Conservation (phyloP, 2,329 filamentous ascomycete genomes). For the Diplocarpon rosae region DNA sequence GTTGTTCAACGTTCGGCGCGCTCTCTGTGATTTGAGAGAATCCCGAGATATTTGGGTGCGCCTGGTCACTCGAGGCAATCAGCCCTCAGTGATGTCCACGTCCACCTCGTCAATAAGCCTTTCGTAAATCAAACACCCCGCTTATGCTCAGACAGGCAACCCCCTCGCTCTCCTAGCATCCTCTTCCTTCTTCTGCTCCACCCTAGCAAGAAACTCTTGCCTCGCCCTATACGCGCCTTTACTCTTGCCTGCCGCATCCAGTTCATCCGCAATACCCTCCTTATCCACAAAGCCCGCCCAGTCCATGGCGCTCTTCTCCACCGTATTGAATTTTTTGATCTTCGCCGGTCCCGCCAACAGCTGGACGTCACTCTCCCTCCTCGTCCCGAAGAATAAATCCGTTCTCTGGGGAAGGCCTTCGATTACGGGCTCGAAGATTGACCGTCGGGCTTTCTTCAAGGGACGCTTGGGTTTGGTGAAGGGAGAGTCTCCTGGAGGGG, state of each 20-base stretch:
- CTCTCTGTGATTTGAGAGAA: too few relatives aligned
- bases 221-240: conserved; percentile 52
- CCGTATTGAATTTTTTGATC: conserved; percentile 57
- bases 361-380: conserved; percentile 16
- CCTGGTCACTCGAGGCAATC: too few relatives aligned
- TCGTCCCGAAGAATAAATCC: conserved; percentile 48
- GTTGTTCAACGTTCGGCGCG: too few relatives aligned
- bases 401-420: conserved; percentile 35
- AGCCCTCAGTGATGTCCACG: too few relatives aligned
- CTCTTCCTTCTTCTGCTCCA: conserved; percentile 50
- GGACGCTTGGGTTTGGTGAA: conserved; percentile 24
- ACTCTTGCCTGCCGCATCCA: conserved; percentile 51
- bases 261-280: conserved; percentile 59
- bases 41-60: too few relatives aligned
- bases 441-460: conserved; percentile 34
- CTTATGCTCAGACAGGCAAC: conserved; percentile 8
- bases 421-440: conserved; percentile 48
- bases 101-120: too few relatives aligned
- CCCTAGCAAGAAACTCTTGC: conserved; percentile 55
- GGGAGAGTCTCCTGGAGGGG: conserved; percentile 25
- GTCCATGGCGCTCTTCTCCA: conserved; percentile 63
- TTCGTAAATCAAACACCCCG: background rate
- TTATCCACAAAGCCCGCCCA: conserved; percentile 64
- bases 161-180: conserved; percentile 44
- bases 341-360: conserved; percentile 36